Evolutionary conservation across 768 basidiomycete species (phyloP).

Genomic region (Omphalotus guepiniiformis): DNA sequence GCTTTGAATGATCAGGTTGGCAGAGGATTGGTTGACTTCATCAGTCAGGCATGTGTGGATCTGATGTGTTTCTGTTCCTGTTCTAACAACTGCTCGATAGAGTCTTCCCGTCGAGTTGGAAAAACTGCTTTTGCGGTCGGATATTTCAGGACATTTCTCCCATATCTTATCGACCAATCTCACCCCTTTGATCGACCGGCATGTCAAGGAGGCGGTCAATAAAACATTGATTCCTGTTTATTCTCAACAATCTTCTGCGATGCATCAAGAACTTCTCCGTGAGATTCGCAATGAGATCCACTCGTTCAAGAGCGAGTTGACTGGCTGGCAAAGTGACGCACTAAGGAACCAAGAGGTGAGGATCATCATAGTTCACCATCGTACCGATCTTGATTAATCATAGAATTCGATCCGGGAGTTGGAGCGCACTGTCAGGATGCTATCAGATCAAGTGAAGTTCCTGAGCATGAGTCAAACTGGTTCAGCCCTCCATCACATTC

Average conservation of each 20-base stretch:
- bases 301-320: slow-evolving; percentile 74
- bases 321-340: slow-evolving; percentile 77
- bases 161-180: slow-evolving; percentile 67
- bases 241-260: slow-evolving; percentile 63
- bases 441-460: slow-evolving; percentile 83
- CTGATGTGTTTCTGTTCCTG: not conserved
- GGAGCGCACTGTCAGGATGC: slow-evolving; percentile 68
- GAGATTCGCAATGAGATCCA: slow-evolving; percentile 75
- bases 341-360: slow-evolving; percentile 76
- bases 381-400: not conserved
- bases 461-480: slow-evolving; percentile 52
- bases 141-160: slow-evolving; percentile 73
- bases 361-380: slow-evolving; percentile 8
- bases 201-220: slow-evolving; percentile 74
- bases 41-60: slow-evolving; percentile 59
- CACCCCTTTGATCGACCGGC: slow-evolving; percentile 73
- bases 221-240: slow-evolving; percentile 75
- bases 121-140: slow-evolving; percentile 69
- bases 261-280: slow-evolving; percentile 77
- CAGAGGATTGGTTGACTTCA: slow-evolving; percentile 63
- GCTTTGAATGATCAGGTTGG: slow-evolving; percentile 78
- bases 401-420: slow-evolving; percentile 76
- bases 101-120: slow-evolving; percentile 76
- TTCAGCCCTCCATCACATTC: slow-evolving; percentile 36
- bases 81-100: slow-evolving; percentile 33